phyloP scores from a whole-genome alignment of 495 filamentous ascomycete genomes.

The Penicillium silybi region DNA sequence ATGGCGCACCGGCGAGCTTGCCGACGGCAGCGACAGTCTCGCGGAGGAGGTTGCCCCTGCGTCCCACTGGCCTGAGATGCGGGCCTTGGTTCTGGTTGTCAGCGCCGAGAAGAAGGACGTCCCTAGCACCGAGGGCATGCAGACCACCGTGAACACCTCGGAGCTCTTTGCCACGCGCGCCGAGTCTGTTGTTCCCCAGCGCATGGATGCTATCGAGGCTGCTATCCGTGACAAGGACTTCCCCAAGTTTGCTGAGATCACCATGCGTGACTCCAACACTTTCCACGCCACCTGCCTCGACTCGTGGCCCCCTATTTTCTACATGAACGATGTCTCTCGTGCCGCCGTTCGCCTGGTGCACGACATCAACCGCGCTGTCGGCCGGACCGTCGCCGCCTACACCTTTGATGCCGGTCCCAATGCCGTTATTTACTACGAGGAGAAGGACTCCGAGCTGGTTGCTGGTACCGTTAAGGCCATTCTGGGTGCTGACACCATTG shows the following conservation, averaged over 20 bases:
- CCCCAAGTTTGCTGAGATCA: slow-evolving; percentile 77
- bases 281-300: slow-evolving; percentile 96
- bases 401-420: slow-evolving; percentile 98
- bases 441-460: slow-evolving; percentile 67
- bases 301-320: slow-evolving; percentile 95
- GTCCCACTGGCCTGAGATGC: slow-evolving; percentile 92
- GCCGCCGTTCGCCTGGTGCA: slow-evolving; percentile 86
- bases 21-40: slow-evolving; percentile 76
- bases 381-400: slow-evolving; percentile 79
- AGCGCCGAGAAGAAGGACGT: slow-evolving; percentile 94
- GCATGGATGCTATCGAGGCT: slow-evolving; percentile 83
- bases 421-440: slow-evolving; percentile 89
- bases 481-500: slow-evolving; percentile 47
- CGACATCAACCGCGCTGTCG: slow-evolving; percentile 71
- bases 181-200: slow-evolving; percentile 66
- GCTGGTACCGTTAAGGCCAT: slow-evolving; percentile 62
- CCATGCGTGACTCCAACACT: slow-evolving; percentile 92
- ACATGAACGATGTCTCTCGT: slow-evolving; percentile 87
- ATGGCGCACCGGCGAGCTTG: slow-evolving; percentile 71
- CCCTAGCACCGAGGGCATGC: slow-evolving; percentile 88
- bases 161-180: slow-evolving; percentile 73
- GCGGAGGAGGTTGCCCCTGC: slow-evolving; percentile 84
- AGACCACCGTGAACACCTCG: slow-evolving; percentile 86
- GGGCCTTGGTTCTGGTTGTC: slow-evolving; percentile 83
- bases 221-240: slow-evolving; percentile 79